Percentiles rank a stretch among this genome's conserved stretches.
Conservation (phyloP, 2,329 filamentous ascomycete species). For the Colletotrichum shisoi region DNA sequence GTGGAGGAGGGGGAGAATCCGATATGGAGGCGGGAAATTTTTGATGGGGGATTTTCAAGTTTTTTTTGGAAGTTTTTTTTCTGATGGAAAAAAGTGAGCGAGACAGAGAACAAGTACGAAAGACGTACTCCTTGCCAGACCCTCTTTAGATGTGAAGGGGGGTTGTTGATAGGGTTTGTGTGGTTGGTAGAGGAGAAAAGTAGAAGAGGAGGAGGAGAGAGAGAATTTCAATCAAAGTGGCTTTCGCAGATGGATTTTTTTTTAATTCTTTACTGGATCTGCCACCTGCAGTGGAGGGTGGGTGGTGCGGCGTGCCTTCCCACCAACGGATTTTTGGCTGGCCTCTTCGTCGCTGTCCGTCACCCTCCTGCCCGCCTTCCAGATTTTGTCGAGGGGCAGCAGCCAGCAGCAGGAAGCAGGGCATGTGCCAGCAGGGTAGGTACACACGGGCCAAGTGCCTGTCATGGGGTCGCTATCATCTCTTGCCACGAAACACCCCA, state of each 20-base stretch:
- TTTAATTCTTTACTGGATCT: constrained; percentile 39
- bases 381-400: constrained; percentile 29
- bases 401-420: constrained; percentile 27
- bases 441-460: constrained; percentile 18
- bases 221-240: constrained; percentile 47
- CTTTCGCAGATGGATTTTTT: constrained; percentile 40
- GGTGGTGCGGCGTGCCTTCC: constrained; percentile 16
- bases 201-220: constrained; percentile 50
- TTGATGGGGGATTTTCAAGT: constrained; percentile 59
- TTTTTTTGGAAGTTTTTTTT: constrained; percentile 69
- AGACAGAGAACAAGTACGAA: constrained; percentile 68
- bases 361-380: constrained; percentile 26
- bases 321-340: constrained; percentile 15
- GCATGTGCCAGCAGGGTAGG: constrained; percentile 27
- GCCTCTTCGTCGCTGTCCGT: constrained; percentile 2
- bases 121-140: constrained; percentile 65
- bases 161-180: constrained; percentile 60
- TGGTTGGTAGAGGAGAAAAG: constrained; percentile 55
- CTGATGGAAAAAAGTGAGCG: constrained; percentile 60
- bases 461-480: constrained; percentile 14
- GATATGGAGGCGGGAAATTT: constrained; percentile 44
- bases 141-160: constrained; percentile 54
- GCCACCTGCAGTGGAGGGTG: constrained; percentile 28
- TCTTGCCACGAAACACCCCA: background rate
- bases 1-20: constrained; percentile 38